Percentiles rank a stretch among this genome's conserved stretches.
Evolutionary conservation across 2,329 filamentous ascomycete species (phyloP).

Genomic region (Volutella citrinella): DNA sequence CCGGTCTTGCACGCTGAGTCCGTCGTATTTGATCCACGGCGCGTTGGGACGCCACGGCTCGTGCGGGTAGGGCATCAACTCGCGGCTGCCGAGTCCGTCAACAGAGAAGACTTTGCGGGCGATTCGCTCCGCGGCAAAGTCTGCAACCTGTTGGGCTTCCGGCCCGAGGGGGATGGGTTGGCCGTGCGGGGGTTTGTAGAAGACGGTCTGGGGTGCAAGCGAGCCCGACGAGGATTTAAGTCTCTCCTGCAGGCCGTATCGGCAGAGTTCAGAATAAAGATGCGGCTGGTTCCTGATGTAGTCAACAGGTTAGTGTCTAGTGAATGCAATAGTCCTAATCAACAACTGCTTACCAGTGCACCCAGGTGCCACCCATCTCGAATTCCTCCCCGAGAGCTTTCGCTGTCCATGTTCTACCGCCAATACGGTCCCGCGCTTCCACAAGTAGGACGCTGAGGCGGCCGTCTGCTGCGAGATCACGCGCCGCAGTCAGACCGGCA

Average conservation of each 20-base stretch:
- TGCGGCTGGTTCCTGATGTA: constrained; percentile 18
- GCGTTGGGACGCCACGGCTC: constrained; percentile 26
- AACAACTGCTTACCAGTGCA: constrained; percentile 35
- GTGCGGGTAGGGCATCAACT: constrained; percentile 35
- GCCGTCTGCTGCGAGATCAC: constrained; percentile 2
- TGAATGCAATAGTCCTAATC: too few relatives aligned
- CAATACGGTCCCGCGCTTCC: constrained; percentile 40
- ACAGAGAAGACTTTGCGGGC: constrained; percentile 28
- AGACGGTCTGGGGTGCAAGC: constrained; percentile 4
- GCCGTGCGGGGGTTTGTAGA: constrained; percentile 4
- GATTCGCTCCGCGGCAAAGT: constrained; percentile 7
- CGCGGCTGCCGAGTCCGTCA: constrained; percentile 25
- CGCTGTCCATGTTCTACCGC: constrained; percentile 39
- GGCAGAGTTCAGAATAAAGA: constrained; percentile 13
- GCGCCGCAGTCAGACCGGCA: constrained; percentile 10
- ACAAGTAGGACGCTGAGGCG: constrained; percentile 26
- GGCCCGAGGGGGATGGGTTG: background rate
- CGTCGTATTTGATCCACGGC: constrained; percentile 22
- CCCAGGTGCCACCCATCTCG: constrained; percentile 42
- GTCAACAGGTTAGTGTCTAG: too few relatives aligned
- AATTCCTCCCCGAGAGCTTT: constrained; percentile 29
- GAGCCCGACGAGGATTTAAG: constrained; percentile 15
- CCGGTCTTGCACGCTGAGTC: constrained; percentile 25
- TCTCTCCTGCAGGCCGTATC: constrained; percentile 15
- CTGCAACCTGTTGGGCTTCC: constrained; percentile 2